phyloP scores from a whole-genome alignment of 108 stramenopile genomes.

The Aureococcus anophagefferens region DNA sequence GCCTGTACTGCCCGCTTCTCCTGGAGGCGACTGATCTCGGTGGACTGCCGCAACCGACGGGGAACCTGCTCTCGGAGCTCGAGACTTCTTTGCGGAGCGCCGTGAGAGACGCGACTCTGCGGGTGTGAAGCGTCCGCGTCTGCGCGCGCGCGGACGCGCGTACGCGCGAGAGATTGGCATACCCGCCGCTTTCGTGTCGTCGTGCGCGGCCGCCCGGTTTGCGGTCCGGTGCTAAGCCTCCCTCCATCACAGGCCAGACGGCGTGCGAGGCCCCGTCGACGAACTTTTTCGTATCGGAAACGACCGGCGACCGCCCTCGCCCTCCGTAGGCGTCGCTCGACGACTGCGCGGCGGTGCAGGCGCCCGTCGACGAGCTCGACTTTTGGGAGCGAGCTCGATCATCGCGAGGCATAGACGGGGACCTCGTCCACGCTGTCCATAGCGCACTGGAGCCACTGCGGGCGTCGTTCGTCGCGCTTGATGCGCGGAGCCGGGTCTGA shows the following conservation, averaged over 20 bases:
- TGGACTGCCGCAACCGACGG: neutral
- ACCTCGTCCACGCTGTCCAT: neutral
- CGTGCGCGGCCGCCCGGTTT: too few relatives aligned
- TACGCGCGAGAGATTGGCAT: too few relatives aligned
- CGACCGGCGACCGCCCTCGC: too few relatives aligned
- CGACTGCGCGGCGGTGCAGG: neutral
- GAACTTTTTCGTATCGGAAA: too few relatives aligned
- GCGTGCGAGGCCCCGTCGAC: too few relatives aligned
- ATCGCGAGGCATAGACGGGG: neutral
- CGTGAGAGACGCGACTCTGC: too few relatives aligned
- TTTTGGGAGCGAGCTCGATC: neutral
- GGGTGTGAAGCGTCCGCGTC: too few relatives aligned
- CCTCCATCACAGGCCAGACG: too few relatives aligned
- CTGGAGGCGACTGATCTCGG: neutral
- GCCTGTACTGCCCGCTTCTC: neutral
- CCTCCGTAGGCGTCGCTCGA: neutral
- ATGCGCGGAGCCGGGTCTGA: too few relatives aligned
- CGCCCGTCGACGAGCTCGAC: neutral
- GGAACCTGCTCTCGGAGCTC: neutral
- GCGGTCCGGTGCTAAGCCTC: too few relatives aligned
- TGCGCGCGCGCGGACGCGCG: too few relatives aligned
- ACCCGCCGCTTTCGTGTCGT: too few relatives aligned
- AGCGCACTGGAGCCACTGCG: neutral
- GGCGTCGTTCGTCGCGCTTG: neutral
- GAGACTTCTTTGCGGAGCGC: neutral